Base-by-base conservation (phyloP, 1,139 yeast genomes). In the Geotrichum reessii region DNA sequence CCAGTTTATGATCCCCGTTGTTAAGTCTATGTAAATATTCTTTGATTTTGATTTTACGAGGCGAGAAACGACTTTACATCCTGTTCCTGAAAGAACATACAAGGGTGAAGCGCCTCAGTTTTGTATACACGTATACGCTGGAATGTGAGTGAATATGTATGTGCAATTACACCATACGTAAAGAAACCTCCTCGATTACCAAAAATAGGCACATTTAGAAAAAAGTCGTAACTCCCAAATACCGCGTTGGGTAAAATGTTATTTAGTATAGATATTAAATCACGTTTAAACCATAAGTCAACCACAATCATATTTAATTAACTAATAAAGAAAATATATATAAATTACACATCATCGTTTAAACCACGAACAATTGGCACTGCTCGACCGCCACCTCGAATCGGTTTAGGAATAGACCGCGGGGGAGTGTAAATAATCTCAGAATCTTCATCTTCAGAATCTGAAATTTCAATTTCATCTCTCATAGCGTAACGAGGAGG, bases 371-470 rank as follows among this genome's bases (percentile, higher is more conserved):
- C 49, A 19, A 37, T 48, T 5, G 55, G 56, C 2, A 52, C 49
- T 8, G 53, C 46, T 5, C 40, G 12, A 5, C 58, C 56, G 9
- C 58, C 58, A 3, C 58, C 58, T 2, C 58, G 49, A 17, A 56
- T 56, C 1, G 53, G 56, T 33, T 56, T 56, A 8, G 58, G 58
- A 14, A 37, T 50, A 19, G 58, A 56, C 37, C 51, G 24, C 12
- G 58, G 58, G 4, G 55, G 58, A 5, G 52, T 25, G 19, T 47
- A 50, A 25, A 49, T 44, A n/a, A 52, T 49, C n/a, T 42, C 58
- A 25, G 52, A 49, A 11, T 47, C 56, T 19, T 52, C 55, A 27
- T 22, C 25, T 12, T 52, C 49, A 8, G 52, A 28, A 8, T 22
- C 54, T 14, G 46, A 40, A 33, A 47, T 24, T 14, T 51, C 54